These are phyloP conservation scores for Ceratobasidium sp. DNA, from an alignment of 1,284 basidiomycete genomes.

Conservation along the genomic window DNA sequence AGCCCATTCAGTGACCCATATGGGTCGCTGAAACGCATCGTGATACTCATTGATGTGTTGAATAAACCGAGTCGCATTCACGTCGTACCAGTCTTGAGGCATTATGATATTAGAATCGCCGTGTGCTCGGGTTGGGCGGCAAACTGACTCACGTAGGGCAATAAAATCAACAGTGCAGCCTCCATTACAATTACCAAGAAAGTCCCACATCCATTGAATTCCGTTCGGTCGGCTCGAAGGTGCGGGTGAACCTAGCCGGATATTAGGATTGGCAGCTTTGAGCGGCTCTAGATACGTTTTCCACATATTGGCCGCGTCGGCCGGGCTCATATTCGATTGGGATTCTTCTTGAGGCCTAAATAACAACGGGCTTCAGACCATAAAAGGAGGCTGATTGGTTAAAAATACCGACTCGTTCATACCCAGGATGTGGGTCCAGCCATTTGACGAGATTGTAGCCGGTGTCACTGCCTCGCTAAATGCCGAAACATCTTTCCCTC, in stretches of 20 bases:
- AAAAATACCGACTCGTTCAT: conserved; percentile 49
- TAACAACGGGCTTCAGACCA: background rate
- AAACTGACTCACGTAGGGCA: conserved; percentile 49
- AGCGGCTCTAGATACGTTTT: conserved; percentile 47
- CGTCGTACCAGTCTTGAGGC: conserved; percentile 35
- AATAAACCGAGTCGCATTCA: conserved; percentile 34
- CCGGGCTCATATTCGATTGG: conserved; percentile 27
- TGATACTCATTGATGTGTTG: conserved; percentile 34
- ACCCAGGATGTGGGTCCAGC: conserved; percentile 47
- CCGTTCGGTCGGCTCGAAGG: conserved; percentile 53
- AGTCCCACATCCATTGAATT: conserved; percentile 54
- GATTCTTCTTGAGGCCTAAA: conserved; percentile 18
- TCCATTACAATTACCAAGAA: conserved; percentile 51
- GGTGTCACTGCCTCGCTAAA: conserved; percentile 48
- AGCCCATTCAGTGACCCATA: conserved; percentile 42
- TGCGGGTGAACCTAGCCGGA: conserved; percentile 54
- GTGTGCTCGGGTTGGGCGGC: conserved; percentile 48
- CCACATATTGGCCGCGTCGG: conserved; percentile 46
- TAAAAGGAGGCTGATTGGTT: background rate
- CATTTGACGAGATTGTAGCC: conserved; percentile 44
- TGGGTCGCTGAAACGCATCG: conserved; percentile 19
- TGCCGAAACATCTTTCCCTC: conserved; percentile 45
- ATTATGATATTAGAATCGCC: background rate
- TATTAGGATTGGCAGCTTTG: conserved; percentile 44
- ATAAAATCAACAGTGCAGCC: conserved; percentile 56